These are phyloP conservation scores for Termitomyces sp. DNA, from an alignment of 768 basidiomycete species.

Conservation along the genomic window DNA sequence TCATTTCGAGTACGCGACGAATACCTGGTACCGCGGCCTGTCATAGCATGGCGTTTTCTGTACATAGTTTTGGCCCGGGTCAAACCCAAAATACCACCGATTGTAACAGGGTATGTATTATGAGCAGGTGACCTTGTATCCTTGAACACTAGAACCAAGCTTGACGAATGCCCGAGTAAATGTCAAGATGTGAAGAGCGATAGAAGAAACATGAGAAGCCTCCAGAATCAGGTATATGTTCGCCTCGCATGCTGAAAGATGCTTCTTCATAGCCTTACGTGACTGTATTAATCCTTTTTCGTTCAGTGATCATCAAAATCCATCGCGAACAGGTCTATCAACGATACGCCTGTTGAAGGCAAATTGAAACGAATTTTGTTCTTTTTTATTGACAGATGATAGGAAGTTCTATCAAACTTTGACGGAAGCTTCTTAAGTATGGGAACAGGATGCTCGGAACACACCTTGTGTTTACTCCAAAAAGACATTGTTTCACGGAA, in stretches of 20 bases:
- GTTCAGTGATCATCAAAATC: conserved; percentile 8
- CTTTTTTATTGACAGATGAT: conserved; percentile 1
- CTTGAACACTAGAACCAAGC: conserved; percentile 4
- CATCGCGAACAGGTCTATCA: conserved; percentile 3
- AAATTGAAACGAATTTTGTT: conserved; percentile 11
- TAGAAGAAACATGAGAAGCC: conserved; percentile 2
- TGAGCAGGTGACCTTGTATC: conserved; percentile 1
- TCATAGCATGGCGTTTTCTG: neutral
- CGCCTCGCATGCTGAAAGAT: conserved; percentile 1
- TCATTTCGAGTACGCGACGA: neutral
- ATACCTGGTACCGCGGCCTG: neutral
- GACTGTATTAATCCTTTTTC: conserved; percentile 16
- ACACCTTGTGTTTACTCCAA: neutral
- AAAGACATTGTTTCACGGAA: conserved; percentile 13
- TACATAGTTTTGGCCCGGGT: neutral
- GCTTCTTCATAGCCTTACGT: conserved; percentile 10
- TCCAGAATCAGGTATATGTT: conserved; percentile 8
- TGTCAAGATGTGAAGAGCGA: conserved; percentile 4
- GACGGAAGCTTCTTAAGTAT: conserved; percentile 6
- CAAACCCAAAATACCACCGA: conserved; percentile 1
- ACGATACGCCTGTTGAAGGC: conserved; percentile 6
- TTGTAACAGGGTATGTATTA: neutral
- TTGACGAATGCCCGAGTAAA: neutral
- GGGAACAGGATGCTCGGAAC: conserved; percentile 10
- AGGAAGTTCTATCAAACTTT: conserved; percentile 12